These are phyloP conservation scores for Penicillium ucsense DNA, from an alignment of 495 filamentous ascomycete species.

Conservation along the genomic window DNA sequence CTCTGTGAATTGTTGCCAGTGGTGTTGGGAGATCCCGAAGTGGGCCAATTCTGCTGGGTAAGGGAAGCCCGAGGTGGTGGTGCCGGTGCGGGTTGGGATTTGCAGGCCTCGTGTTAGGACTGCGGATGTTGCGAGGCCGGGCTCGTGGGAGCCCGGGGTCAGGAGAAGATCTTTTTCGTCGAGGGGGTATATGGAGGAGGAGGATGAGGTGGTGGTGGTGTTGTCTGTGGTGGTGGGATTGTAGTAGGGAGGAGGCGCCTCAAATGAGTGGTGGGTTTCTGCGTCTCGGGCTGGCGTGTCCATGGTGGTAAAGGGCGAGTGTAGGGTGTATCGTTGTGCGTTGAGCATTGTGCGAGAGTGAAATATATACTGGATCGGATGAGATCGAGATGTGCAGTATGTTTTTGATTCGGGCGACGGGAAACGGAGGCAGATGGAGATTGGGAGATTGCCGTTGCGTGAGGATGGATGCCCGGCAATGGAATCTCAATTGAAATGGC, in stretches of 20 bases:
- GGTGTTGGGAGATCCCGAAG: constrained; percentile 12
- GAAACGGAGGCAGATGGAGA: too few relatives aligned
- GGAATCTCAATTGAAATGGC: too few relatives aligned
- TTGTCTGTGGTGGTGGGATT: neutral
- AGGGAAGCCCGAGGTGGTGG: constrained; percentile 24
- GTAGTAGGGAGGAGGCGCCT: constrained; percentile 6
- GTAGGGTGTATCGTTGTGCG: too few relatives aligned
- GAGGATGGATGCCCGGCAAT: too few relatives aligned
- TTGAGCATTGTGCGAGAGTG: too few relatives aligned
- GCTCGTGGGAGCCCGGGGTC: constrained; percentile 5
- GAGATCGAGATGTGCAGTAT: too few relatives aligned
- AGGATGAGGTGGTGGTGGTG: too few relatives aligned
- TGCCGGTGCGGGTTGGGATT: constrained; percentile 19
- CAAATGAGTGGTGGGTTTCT: neutral
- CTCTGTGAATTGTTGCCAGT: constrained; percentile 25
- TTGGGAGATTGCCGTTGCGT: too few relatives aligned
- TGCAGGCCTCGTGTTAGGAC: constrained; percentile 22
- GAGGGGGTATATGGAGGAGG: neutral
- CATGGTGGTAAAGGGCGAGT: neutral
- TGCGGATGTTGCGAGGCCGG: constrained; percentile 12
- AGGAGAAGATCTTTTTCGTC: constrained; percentile 8
- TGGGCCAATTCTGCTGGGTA: constrained; percentile 18
- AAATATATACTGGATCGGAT: too few relatives aligned
- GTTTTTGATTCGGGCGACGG: neutral
- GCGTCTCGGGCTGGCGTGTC: neutral